These are phyloP conservation scores for Oryza glumipatula DNA, from an alignment of 176 grass and related monocot genomes.

Conservation along the genomic window DNA sequence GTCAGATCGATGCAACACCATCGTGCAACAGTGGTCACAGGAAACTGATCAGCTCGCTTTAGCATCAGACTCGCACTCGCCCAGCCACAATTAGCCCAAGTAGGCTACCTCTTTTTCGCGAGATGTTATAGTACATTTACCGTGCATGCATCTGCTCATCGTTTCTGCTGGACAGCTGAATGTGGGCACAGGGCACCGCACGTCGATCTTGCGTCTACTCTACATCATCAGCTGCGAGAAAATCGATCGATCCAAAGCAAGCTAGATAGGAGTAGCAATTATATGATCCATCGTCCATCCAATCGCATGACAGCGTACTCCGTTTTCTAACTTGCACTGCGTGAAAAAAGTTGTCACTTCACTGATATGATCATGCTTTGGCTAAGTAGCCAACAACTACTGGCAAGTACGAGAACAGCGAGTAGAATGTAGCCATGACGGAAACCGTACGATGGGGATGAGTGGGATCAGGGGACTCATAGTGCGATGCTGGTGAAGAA, in stretches of 20 bases:
- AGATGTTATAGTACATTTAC: not conserved
- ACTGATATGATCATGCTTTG: not conserved
- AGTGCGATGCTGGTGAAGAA: conserved; percentile 40
- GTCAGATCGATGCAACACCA: not conserved
- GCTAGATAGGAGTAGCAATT: not conserved
- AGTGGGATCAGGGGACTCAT: not conserved
- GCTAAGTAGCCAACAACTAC: not conserved
- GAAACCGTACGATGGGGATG: not conserved
- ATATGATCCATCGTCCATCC: not conserved
- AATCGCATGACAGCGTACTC: not conserved
- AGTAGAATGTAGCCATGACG: conserved; percentile 20
- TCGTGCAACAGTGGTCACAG: conserved; percentile 37
- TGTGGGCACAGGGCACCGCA: not conserved
- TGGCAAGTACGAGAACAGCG: conserved; percentile 16
- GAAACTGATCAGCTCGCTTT: conserved; percentile 2
- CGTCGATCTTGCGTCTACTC: not conserved
- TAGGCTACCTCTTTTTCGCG: not conserved
- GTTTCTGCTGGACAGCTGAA: not conserved
- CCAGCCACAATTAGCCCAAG: not conserved
- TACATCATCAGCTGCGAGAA: not conserved
- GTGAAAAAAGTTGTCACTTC: not conserved
- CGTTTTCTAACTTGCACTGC: not conserved
- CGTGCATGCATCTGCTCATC: not conserved
- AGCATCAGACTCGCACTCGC: conserved; percentile 36
- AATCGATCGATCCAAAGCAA: not conserved